Conservation (phyloP, 1,284 basidiomycete species). For the Fomes fomentarius region DNA sequence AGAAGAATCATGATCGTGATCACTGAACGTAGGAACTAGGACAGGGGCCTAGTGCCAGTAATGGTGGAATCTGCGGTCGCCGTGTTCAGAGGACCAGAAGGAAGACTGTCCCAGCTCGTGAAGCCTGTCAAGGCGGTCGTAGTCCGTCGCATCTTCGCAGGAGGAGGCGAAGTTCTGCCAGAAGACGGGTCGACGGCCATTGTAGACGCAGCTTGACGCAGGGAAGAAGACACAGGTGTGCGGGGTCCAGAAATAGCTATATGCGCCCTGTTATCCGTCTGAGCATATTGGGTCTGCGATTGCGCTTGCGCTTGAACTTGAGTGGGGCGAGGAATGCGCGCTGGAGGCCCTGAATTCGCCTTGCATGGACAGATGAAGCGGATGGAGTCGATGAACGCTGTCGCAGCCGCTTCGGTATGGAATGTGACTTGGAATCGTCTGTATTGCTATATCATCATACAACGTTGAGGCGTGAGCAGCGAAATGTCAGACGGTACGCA, state of each 20-base stretch:
- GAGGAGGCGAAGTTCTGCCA: too few relatives aligned
- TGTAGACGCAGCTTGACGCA: not conserved
- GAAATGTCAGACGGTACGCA: conserved; percentile 30
- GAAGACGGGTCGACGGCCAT: too few relatives aligned
- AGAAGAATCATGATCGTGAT: not conserved
- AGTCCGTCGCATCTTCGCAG: not conserved
- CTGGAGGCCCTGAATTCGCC: conserved; percentile 25
- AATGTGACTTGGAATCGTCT: conserved; percentile 79
- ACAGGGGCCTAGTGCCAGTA: too few relatives aligned
- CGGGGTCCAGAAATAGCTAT: not conserved
- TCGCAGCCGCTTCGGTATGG: conserved; percentile 45
- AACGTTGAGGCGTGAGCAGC: conserved; percentile 9
- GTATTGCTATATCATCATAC: conserved; percentile 47
- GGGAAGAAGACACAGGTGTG: not conserved
- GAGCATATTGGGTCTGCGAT: not conserved
- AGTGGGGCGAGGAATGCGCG: conserved; percentile 2
- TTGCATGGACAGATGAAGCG: conserved; percentile 72
- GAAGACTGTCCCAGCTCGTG: not conserved
- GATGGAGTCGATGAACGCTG: conserved; percentile 63
- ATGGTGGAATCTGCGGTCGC: not conserved
- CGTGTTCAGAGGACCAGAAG: not conserved
- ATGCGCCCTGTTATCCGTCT: conserved; percentile 2
- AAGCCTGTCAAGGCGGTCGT: not conserved
- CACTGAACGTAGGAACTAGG: not conserved
- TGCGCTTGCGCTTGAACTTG: too few relatives aligned